Conservation (phyloP, 352 stramenopile species). For the Phytophthora boehmeriae region DNA sequence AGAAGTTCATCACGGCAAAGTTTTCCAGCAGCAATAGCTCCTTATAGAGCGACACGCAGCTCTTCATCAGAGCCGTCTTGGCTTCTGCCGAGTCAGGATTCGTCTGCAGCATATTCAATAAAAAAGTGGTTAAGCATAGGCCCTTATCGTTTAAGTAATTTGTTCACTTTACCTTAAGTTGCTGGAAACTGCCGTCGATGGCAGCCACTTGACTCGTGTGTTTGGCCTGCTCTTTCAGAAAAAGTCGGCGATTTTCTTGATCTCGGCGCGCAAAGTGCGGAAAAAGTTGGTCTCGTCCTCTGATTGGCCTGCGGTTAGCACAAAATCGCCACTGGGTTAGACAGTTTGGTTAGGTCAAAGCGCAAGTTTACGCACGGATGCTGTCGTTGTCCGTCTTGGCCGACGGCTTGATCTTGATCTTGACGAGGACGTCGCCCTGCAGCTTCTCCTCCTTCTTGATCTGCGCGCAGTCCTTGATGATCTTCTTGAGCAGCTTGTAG, state of each 20-base stretch:
- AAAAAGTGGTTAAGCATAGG: conserved; percentile 1
- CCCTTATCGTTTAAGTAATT: not conserved
- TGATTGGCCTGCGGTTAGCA: conserved; percentile 64
- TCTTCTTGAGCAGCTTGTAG: conserved; percentile 91
- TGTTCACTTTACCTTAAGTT: conserved; percentile 57
- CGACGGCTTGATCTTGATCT: conserved; percentile 80
- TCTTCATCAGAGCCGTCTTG: conserved; percentile 83
- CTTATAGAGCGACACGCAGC: conserved; percentile 86
- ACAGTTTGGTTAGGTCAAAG: too few species aligned
- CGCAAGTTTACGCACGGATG: conserved; percentile 73
- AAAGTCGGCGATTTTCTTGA: conserved; percentile 88
- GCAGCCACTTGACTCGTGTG: conserved; percentile 68
- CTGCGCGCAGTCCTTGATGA: conserved; percentile 91
- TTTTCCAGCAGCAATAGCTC: conserved; percentile 88
- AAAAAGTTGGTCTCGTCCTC: conserved; percentile 91
- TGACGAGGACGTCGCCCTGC: conserved; percentile 70
- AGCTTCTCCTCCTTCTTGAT: conserved; percentile 89
- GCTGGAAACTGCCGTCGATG: conserved; percentile 71
- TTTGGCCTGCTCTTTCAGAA: conserved; percentile 84
- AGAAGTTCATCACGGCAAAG: conserved; percentile 92
- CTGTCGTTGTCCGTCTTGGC: conserved; percentile 88
- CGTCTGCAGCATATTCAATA: conserved; percentile 44
- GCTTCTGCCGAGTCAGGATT: conserved; percentile 55
- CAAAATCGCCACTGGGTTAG: conserved; percentile 5
- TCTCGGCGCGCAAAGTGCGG: conserved; percentile 80